phyloP scores from a whole-genome alignment of 2,329 filamentous ascomycete genomes.

The Claviceps pazoutovae region DNA sequence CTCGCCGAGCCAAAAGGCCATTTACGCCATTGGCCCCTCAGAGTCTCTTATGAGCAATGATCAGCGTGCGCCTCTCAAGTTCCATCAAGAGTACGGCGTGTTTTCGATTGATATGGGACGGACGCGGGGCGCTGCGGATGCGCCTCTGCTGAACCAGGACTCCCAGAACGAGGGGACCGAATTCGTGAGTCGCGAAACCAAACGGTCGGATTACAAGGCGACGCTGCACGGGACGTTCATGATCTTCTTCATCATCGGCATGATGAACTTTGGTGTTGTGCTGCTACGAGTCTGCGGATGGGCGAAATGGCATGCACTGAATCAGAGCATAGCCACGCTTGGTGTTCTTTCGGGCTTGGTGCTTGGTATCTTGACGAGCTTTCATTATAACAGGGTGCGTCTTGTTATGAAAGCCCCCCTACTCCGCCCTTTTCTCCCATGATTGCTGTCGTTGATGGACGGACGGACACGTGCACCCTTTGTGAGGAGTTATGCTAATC shows the following conservation, averaged over 20 bases:
- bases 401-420: background rate
- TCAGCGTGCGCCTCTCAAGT: conserved; percentile 29
- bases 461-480: background rate
- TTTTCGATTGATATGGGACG: conserved; percentile 42
- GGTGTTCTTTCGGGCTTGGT: conserved; percentile 35
- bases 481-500: background rate
- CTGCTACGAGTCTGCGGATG: conserved; percentile 36
- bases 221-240: conserved; percentile 37
- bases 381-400: conserved; percentile 38
- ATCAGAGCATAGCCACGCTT: conserved; percentile 35
- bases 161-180: conserved; percentile 22
- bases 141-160: conserved; percentile 24
- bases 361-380: conserved; percentile 38
- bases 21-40: conserved; percentile 42
- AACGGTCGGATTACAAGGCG: conserved; percentile 24
- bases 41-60: conserved; percentile 29
- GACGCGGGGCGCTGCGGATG: conserved; percentile 31
- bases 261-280: conserved; percentile 42
- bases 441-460: background rate
- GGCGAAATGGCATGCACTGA: conserved; percentile 39
- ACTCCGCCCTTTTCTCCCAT: background rate
- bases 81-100: conserved; percentile 37
- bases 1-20: conserved; percentile 32
- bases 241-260: conserved; percentile 38
- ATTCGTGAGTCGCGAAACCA: conserved; percentile 17